Percentiles rank a stretch among this genome's conserved stretches.
Evolutionary conservation across 805 yeast genomes (phyloP).

Genomic region (Priceomyces fermenticarens): DNA sequence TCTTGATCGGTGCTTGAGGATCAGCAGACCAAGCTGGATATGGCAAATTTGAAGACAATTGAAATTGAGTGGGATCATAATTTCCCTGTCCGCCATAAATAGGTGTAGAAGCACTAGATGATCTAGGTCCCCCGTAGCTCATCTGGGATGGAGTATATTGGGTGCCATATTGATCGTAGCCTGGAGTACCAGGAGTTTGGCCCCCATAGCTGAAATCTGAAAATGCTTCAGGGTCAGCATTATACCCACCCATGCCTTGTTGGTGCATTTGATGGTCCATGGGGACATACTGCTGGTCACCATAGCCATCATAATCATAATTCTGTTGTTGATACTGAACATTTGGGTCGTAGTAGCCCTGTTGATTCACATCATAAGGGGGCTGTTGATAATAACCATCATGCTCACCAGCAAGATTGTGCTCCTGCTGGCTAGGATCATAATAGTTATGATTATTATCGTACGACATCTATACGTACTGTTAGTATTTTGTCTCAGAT

Average conservation of each 20-base stretch:
- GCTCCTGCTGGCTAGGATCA: slow-evolving; percentile 41
- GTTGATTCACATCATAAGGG: slow-evolving; percentile 25
- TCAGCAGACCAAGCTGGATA: slow-evolving; percentile 99
- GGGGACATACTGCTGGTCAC: slow-evolving; percentile 29
- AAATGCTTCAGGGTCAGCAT: slow-evolving; percentile 58
- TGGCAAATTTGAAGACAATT: slow-evolving; percentile 81
- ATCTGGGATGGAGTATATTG: slow-evolving; percentile 83
- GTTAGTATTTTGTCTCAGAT: slow-evolving; percentile 4
- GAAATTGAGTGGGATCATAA: slow-evolving; percentile 61
- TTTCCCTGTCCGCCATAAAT: slow-evolving; percentile 66
- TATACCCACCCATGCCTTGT: slow-evolving; percentile 28
- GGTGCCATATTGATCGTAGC: slow-evolving; percentile 64
- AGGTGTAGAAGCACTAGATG: slow-evolving; percentile 94
- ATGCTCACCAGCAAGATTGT: slow-evolving; percentile 15
- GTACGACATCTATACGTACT: slow-evolving; percentile 51
- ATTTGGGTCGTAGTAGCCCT: slow-evolving; percentile 53
- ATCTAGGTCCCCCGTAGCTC: slow-evolving; percentile 81
- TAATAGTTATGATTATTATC: slow-evolving; percentile 50
- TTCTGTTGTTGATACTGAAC: slow-evolving; percentile 50
- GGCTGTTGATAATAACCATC: slow-evolving; percentile 36
- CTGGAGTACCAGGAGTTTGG: slow-evolving; percentile 54
- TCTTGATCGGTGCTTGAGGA: slow-evolving; percentile 78
- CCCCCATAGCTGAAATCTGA: slow-evolving; percentile 65
- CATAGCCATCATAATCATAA: slow-evolving; percentile 47
- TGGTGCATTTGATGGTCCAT: slow-evolving; percentile 48